Evolutionary conservation across 345 rosid genomes (phyloP).

Genomic region (Cardamine chenopodiifolia): DNA sequence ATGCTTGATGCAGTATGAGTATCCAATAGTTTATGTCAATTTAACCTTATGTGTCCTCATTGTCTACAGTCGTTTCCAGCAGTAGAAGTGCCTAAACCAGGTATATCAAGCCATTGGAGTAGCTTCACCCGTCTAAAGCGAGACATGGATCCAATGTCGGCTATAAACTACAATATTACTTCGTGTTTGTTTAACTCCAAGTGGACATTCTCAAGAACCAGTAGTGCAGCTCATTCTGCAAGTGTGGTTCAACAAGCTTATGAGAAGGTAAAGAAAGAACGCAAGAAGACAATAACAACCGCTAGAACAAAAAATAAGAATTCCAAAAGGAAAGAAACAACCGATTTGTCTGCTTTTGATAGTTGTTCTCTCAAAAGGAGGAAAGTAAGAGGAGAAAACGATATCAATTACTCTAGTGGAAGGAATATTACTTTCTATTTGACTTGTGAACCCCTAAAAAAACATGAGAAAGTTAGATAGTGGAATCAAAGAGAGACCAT

Average conservation of each 20-base stretch:
- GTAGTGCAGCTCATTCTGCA: conserved; percentile 60
- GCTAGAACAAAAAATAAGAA: conserved; percentile 52
- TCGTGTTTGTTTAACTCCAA: conserved; percentile 45
- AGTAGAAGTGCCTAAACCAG: conserved; percentile 58
- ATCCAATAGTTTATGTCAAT: conserved; percentile 58
- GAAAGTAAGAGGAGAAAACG: conserved; percentile 50
- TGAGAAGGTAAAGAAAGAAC: conserved; percentile 62
- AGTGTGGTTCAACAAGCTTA: conserved; percentile 59
- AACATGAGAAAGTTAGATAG: conserved; percentile 22
- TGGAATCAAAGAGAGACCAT: conserved; percentile 44
- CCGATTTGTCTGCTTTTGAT: conserved; percentile 34
- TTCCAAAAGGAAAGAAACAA: conserved; percentile 42
- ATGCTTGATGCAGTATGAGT: conserved; percentile 69
- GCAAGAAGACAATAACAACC: conserved; percentile 57
- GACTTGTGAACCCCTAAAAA: conserved; percentile 30
- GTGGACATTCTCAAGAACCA: conserved; percentile 53
- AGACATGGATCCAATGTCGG: conserved; percentile 45
- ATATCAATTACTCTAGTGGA: conserved; percentile 40
- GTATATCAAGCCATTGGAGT: conserved; percentile 50
- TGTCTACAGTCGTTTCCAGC: conserved; percentile 65
- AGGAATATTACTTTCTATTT: conserved; percentile 35
- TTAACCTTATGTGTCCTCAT: conserved; percentile 60
- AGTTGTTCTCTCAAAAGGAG: conserved; percentile 52
- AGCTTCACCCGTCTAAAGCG: conserved; percentile 47
- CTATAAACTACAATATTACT: conserved; percentile 33